These are phyloP conservation scores for Syzygium grande DNA, from an alignment of 345 rosid genomes.

Conservation along the genomic window DNA sequence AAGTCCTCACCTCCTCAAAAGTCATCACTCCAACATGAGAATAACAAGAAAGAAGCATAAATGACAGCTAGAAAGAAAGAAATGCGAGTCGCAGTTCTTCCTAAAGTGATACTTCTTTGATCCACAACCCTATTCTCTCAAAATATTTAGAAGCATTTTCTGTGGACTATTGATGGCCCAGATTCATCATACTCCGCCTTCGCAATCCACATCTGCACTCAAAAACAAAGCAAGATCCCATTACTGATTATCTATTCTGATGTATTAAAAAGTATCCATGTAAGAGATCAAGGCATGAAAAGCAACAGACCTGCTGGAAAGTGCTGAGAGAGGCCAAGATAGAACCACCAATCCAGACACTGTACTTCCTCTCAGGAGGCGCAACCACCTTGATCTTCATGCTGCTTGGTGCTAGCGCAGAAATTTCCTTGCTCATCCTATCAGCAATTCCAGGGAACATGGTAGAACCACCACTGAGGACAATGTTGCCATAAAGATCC, in stretches of 20 bases:
- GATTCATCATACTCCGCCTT: slow-evolving; percentile 95
- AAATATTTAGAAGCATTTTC: slow-evolving; percentile 73
- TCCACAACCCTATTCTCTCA: not conserved
- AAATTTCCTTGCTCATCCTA: slow-evolving; percentile 92
- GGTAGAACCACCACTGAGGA: slow-evolving; percentile 91
- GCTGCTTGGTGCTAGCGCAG: slow-evolving; percentile 91
- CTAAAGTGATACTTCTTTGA: slow-evolving; percentile 1
- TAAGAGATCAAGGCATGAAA: not conserved
- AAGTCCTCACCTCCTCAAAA: slow-evolving; percentile 24
- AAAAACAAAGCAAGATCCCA: not conserved
- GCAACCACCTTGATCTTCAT: slow-evolving; percentile 96
- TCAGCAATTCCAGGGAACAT: slow-evolving; percentile 91
- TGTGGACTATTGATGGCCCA: slow-evolving; percentile 87
- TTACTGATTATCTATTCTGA: not conserved
- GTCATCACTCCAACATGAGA: slow-evolving; percentile 28
- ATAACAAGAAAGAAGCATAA: slow-evolving; percentile 19
- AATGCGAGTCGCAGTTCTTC: slow-evolving; percentile 12
- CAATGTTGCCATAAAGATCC: slow-evolving; percentile 85
- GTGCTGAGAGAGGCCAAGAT: slow-evolving; percentile 93
- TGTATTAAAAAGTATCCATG: not conserved
- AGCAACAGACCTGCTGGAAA: slow-evolving; percentile 65
- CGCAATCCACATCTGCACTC: slow-evolving; percentile 84
- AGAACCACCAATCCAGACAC: slow-evolving; percentile 95
- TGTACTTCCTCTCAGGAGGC: slow-evolving; percentile 87
- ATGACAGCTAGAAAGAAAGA: slow-evolving; percentile 16